Evolutionary conservation across 192 early-diverging fungal species (phyloP).

Genomic region (Coemansia sp.): DNA sequence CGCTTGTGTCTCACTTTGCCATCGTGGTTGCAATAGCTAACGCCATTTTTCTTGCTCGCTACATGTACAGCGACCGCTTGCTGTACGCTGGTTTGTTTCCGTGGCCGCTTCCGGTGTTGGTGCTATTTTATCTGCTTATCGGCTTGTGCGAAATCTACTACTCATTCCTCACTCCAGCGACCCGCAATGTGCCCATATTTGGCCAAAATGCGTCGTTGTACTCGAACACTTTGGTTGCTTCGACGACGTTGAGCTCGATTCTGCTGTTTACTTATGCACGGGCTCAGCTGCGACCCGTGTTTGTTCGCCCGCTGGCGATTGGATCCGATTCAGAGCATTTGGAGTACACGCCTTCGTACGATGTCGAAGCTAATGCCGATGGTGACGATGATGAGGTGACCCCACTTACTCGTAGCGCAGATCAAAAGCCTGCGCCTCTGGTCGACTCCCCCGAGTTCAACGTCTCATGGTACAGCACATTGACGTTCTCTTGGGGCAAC

Average conservation of each 20-base stretch:
- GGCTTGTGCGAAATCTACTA: slow-evolving; percentile 21
- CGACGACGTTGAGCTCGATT: neutral
- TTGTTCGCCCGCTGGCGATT: neutral
- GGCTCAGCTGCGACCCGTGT: slow-evolving; percentile 29
- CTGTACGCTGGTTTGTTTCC: slow-evolving; percentile 26
- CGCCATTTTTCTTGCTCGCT: neutral
- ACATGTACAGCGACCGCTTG: slow-evolving; percentile 13
- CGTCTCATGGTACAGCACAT: slow-evolving; percentile 20
- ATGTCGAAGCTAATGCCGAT: neutral
- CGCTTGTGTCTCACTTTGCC: neutral
- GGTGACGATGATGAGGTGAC: slow-evolving; percentile 7
- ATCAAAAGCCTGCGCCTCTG: slow-evolving; percentile 12
- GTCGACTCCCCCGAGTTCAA: slow-evolving; percentile 33
- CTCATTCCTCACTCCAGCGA: slow-evolving; percentile 27
- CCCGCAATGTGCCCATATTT: slow-evolving; percentile 8
- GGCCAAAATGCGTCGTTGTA: slow-evolving; percentile 17
- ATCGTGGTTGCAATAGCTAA: neutral
- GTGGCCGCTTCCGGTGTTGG: slow-evolving; percentile 12
- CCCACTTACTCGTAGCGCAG: slow-evolving; percentile 24
- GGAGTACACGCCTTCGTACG: neutral
- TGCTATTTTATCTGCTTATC: neutral
- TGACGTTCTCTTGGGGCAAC: slow-evolving; percentile 61
- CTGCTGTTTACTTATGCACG: neutral
- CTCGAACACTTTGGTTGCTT: slow-evolving; percentile 9
- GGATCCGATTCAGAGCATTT: neutral